phyloP scores from a whole-genome alignment of 176 grass and related monocot species.

The Avena eriantha region DNA sequence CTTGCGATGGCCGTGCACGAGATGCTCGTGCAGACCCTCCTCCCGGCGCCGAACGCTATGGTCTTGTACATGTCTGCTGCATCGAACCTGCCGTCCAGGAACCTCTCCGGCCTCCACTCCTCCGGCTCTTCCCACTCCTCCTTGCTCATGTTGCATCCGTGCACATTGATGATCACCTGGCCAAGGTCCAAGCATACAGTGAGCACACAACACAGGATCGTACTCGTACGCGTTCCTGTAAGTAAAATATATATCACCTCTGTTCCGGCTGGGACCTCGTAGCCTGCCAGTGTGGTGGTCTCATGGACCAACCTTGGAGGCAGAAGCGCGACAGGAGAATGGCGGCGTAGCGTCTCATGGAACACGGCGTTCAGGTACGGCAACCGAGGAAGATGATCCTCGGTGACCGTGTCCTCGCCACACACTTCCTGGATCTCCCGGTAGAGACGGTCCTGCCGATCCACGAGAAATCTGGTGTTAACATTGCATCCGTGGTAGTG shows the following conservation, averaged over 20 bases:
- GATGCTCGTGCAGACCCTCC: background rate
- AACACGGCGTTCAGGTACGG: conserved; percentile 75
- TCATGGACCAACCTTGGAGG: conserved; percentile 77
- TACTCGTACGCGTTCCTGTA: no score
- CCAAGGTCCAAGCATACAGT: no score
- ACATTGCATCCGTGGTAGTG: no score
- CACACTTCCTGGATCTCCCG: conserved; percentile 65
- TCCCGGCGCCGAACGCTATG: conserved; percentile 70
- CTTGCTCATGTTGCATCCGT: conserved; percentile 89
- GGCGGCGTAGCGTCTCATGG: conserved; percentile 72
- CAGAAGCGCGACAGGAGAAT: conserved; percentile 60
- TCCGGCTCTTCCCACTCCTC: conserved; percentile 64
- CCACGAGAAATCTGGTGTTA: background rate
- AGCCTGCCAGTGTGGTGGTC: conserved; percentile 65
- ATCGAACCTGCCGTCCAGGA: no score
- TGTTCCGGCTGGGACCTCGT: conserved; percentile 48
- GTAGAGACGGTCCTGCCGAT: conserved; percentile 60
- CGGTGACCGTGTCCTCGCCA: conserved; percentile 47
- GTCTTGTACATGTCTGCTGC: no score
- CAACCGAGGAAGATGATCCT: conserved; percentile 66
- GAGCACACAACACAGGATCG: no score
- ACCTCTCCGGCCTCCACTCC: conserved; percentile 72
- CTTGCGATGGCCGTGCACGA: background rate
- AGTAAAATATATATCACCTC: no score
- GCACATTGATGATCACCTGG: conserved; percentile 76